Percentiles rank a stretch among this genome's conserved stretches.
Evolutionary conservation across 345 rosid species (phyloP).

Genomic region (Rubroshorea leprosula): DNA sequence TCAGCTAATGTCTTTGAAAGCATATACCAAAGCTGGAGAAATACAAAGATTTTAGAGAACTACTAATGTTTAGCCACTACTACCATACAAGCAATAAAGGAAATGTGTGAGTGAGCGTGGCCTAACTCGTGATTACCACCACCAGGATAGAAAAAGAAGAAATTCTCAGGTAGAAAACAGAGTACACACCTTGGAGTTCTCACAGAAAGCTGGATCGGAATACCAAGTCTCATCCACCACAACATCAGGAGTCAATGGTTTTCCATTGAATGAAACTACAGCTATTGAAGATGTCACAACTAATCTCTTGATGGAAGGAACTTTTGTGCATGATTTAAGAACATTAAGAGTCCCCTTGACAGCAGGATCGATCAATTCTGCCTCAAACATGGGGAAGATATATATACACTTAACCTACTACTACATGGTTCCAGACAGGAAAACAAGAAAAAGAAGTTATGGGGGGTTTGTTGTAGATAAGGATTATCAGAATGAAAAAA

Average conservation of each 20-base stretch:
- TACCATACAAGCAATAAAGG: too few relatives aligned
- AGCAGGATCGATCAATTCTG: conserved; percentile 25
- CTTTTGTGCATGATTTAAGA: conserved; percentile 26
- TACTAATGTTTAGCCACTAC: not conserved
- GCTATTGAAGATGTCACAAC: conserved; percentile 31
- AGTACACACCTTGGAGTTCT: not conserved
- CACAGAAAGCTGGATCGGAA: not conserved
- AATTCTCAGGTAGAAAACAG: too few relatives aligned
- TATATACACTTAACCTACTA: too few relatives aligned
- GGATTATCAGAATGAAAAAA: too few relatives aligned
- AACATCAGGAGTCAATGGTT: conserved; percentile 14
- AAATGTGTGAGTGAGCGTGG: too few relatives aligned
- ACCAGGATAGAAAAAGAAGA: too few relatives aligned
- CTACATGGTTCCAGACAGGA: too few relatives aligned
- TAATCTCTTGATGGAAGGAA: conserved; percentile 26
- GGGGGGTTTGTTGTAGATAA: too few relatives aligned
- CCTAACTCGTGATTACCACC: too few relatives aligned
- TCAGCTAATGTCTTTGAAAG: not conserved
- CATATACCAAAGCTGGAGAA: not conserved
- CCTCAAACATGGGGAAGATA: conserved; percentile 3
- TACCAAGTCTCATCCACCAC: not conserved
- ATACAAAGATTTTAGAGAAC: not conserved
- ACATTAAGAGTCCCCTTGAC: conserved; percentile 10
- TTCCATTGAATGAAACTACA: conserved; percentile 17
- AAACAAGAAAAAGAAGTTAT: too few relatives aligned